Evolutionary conservation across 441 rosid species (phyloP).

Genomic region (Dalechampia spathulata): DNA sequence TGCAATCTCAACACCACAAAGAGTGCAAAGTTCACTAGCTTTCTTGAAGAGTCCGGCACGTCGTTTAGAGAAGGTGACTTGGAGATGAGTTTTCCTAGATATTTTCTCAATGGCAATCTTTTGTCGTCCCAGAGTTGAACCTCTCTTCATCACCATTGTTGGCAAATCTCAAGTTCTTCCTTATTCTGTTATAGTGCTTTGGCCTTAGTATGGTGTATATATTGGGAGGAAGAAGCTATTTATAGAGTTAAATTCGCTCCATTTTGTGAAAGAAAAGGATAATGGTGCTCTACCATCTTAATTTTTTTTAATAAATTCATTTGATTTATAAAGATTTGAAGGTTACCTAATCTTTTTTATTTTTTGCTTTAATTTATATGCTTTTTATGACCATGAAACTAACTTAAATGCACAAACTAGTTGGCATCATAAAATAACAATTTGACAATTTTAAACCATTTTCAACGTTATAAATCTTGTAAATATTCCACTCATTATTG

Average conservation of each 20-base stretch:
- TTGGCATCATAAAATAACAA: background rate
- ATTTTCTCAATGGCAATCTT: conserved; percentile 35
- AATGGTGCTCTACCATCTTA: background rate
- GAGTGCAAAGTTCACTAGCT: conserved; percentile 45
- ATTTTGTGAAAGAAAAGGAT: background rate
- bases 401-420: background rate
- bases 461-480: conserved; percentile 1
- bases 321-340: conserved; percentile 21
- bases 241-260: conserved; percentile 19
- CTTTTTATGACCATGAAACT: background rate
- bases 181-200: background rate
- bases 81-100: conserved; percentile 30
- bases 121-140: conserved; percentile 32
- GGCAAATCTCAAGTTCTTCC: background rate
- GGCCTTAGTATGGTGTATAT: background rate
- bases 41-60: conserved; percentile 43
- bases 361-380: conserved; percentile 9
- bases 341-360: conserved; percentile 22
- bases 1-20: conserved; percentile 39
- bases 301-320: background rate
- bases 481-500: no score
- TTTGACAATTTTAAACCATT: conserved; percentile 1
- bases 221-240: conserved; percentile 19
- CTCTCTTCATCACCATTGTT: conserved; percentile 18
- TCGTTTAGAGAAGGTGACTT: conserved; percentile 54